Conservation (phyloP, 257 asterid genomes). For the Solanum acaule region DNA sequence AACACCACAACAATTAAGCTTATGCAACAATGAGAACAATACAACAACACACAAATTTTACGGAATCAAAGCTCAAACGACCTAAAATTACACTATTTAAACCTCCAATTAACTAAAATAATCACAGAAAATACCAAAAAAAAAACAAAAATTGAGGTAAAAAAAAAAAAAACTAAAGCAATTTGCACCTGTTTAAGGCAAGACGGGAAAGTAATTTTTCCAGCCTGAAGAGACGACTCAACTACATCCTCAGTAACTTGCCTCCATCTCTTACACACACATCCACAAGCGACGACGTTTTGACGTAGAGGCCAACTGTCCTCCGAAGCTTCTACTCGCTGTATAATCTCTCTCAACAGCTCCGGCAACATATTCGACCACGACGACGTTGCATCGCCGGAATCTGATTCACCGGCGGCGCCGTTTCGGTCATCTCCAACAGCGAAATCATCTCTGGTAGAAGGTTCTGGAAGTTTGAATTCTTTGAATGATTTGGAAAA, state of each 20-base stretch:
- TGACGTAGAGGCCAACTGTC: slow-evolving; percentile 79
- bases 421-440: slow-evolving; percentile 11
- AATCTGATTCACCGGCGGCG: slow-evolving; percentile 18
- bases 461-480: slow-evolving; percentile 19
- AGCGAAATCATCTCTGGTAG: neutral
- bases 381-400: slow-evolving; percentile 7
- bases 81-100: neutral
- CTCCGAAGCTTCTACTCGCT: slow-evolving; percentile 64
- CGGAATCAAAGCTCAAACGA: neutral
- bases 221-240: slow-evolving; percentile 34
- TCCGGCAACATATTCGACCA: slow-evolving; percentile 91
- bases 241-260: slow-evolving; percentile 68
- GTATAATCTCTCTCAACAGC: slow-evolving; percentile 61
- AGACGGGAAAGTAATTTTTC: slow-evolving; percentile 76
- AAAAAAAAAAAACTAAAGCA: neutral
- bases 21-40: neutral
- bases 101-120: neutral
- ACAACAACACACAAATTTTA: neutral
- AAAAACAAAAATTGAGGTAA: neutral
- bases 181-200: slow-evolving; percentile 70
- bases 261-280: slow-evolving; percentile 94
- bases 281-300: slow-evolving; percentile 78
- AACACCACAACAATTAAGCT: neutral
- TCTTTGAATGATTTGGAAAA: slow-evolving; percentile 47
- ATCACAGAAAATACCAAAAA: neutral